Conservation (phyloP, 2,329 filamentous ascomycete genomes). For the Sphaerulina musiva region DNA sequence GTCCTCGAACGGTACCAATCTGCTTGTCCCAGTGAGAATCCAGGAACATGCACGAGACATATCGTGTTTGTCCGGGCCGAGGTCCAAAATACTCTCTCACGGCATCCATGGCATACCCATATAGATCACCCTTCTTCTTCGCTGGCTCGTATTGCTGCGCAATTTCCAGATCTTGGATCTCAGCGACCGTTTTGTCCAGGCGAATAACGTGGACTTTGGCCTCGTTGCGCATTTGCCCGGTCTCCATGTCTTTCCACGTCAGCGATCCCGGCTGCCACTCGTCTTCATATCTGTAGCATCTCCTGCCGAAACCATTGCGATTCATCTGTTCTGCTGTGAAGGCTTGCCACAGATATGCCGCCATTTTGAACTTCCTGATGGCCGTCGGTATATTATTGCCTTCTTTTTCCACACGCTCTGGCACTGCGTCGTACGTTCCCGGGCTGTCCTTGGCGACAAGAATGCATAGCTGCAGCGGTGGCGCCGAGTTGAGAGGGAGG, state of each 20-base stretch:
- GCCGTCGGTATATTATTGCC: conserved; percentile 76
- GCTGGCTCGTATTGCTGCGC: conserved; percentile 71
- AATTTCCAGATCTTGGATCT: conserved; percentile 69
- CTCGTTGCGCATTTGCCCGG: conserved; percentile 75
- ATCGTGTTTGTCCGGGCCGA: conserved; percentile 70
- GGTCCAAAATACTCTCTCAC: conserved; percentile 71
- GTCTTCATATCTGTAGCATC: conserved; percentile 86
- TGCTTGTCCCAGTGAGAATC: conserved; percentile 81
- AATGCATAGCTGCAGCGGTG: conserved; percentile 84
- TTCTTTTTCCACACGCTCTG: conserved; percentile 67
- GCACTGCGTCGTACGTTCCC: conserved; percentile 74
- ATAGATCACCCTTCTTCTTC: conserved; percentile 66
- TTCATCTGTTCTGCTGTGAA: conserved; percentile 97
- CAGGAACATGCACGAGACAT: conserved; percentile 78
- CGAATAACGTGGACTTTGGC: conserved; percentile 83
- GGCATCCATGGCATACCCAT: conserved; percentile 68
- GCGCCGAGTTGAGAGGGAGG: conserved; percentile 68
- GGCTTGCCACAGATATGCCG: conserved; percentile 92
- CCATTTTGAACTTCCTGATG: conserved; percentile 85
- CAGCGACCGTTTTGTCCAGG: conserved; percentile 72
- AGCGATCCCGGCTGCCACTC: conserved; percentile 84
- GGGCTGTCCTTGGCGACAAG: conserved; percentile 82
- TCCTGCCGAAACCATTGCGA: conserved; percentile 75
- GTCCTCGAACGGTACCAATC: conserved; percentile 64
- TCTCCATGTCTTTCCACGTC: conserved; percentile 65